Percentiles rank a stretch among this genome's conserved stretches.
These are phyloP conservation scores for Poa annua DNA, from an alignment of 176 grass and related monocot genomes.

Conservation along the genomic window DNA sequence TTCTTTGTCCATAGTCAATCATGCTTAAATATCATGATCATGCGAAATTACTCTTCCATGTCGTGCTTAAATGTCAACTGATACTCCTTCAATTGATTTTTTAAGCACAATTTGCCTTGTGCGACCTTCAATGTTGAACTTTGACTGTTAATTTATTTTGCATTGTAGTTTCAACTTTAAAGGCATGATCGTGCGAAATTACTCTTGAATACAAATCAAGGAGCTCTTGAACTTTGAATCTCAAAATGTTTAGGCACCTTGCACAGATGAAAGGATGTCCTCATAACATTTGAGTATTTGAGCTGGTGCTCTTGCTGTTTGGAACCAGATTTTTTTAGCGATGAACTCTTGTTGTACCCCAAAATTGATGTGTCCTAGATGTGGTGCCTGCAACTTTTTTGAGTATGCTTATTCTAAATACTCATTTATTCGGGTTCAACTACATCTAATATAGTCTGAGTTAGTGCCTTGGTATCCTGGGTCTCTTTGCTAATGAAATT, in stretches of 20 bases:
- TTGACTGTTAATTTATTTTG: neutral
- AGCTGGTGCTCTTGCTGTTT: neutral
- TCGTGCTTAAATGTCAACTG: neutral
- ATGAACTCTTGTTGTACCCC: neutral
- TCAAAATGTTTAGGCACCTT: neutral
- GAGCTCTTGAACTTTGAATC: neutral
- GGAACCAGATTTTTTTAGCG: neutral
- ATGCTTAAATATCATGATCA: neutral
- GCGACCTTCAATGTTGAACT: neutral
- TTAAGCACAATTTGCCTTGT: neutral
- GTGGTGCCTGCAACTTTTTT: neutral
- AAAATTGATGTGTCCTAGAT: neutral
- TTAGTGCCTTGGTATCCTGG: neutral
- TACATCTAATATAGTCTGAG: neutral
- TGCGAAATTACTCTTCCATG: too few species aligned
- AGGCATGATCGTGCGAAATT: neutral
- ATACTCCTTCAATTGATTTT: slow-evolving; percentile 4
- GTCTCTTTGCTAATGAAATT: neutral
- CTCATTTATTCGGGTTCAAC: neutral
- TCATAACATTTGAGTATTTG: neutral
- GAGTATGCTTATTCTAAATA: neutral
- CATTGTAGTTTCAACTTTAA: neutral
- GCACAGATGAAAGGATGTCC: neutral
- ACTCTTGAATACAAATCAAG: neutral
- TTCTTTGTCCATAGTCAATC: neutral